Evolutionary conservation across 2,329 filamentous ascomycete genomes (phyloP).

Genomic region (Beauveria sp.): DNA sequence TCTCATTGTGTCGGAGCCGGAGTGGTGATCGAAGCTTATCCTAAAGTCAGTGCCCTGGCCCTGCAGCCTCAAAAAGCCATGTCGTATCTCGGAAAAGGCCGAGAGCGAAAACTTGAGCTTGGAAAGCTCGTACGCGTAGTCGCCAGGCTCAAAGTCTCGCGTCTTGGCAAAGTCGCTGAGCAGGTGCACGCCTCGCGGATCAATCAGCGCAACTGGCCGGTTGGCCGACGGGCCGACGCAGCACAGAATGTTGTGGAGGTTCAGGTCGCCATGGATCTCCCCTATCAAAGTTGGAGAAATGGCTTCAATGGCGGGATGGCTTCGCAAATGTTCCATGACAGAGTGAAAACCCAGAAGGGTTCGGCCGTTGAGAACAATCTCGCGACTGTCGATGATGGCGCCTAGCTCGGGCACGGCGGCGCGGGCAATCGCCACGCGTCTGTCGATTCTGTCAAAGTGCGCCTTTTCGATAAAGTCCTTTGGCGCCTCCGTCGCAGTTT

Average conservation of each 20-base stretch:
- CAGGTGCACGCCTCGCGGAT: conserved; percentile 10
- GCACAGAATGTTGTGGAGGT: conserved; percentile 8
- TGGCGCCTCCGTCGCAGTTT: not conserved
- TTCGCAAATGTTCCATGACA: not conserved
- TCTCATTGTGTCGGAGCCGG: conserved; percentile 3
- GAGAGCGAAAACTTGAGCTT: conserved; percentile 7
- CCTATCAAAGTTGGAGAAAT: not conserved
- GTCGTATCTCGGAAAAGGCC: conserved; percentile 6
- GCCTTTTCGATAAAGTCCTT: conserved; percentile 7
- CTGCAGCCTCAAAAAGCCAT: not conserved
- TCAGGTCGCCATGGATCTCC: conserved; percentile 9
- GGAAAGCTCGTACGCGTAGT: conserved; percentile 7
- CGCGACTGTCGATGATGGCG: conserved; percentile 1
- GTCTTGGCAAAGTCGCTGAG: conserved; percentile 7
- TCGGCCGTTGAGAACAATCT: conserved; percentile 4
- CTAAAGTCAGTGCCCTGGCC: not conserved
- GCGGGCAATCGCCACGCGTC: conserved; percentile 5
- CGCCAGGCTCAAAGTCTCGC: conserved; percentile 6
- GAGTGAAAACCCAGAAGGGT: not conserved
- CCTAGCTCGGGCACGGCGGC: conserved; percentile 1
- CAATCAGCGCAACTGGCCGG: conserved; percentile 3
- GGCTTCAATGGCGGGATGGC: not conserved
- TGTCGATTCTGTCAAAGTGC: conserved; percentile 6
- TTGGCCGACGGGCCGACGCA: not conserved
- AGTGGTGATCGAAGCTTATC: not conserved